Evolutionary conservation across 139 green algal genomes (phyloP).

Genomic region (Volvox reticuliferus): DNA sequence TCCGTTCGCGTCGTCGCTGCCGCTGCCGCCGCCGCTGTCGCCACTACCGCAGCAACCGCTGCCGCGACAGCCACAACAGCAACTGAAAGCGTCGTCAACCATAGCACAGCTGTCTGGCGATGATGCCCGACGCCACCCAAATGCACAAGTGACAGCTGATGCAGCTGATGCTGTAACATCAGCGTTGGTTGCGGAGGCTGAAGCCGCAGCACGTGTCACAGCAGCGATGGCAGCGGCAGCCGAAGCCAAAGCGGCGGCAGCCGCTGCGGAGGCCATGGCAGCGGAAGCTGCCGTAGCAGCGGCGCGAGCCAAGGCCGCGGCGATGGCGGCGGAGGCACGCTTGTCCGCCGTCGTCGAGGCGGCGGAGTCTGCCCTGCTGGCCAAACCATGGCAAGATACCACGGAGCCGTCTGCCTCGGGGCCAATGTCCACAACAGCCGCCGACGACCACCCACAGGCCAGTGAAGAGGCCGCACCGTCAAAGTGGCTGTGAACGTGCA

Average conservation of each 20-base stretch:
- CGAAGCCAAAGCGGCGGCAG: not conserved
- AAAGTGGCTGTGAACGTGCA: not conserved
- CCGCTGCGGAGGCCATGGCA: not conserved
- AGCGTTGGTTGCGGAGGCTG: not conserved
- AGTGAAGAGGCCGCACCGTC: too few relatives aligned
- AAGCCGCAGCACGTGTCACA: not conserved
- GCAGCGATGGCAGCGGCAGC: constrained; percentile 1
- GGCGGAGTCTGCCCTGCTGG: not conserved
- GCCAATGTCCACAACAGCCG: too few relatives aligned
- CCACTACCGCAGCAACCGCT: not conserved
- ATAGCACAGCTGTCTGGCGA: too few relatives aligned
- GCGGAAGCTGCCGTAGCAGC: not conserved
- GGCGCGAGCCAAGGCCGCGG: not conserved
- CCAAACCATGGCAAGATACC: not conserved
- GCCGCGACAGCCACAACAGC: too few relatives aligned
- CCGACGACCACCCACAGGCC: too few relatives aligned
- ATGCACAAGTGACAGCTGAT: too few relatives aligned
- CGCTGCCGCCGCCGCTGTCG: not conserved
- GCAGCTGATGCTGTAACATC: not conserved
- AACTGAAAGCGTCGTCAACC: too few relatives aligned
- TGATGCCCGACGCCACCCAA: too few relatives aligned
- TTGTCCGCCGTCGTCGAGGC: not conserved
- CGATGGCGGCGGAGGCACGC: not conserved
- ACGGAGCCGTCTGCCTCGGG: too few relatives aligned
- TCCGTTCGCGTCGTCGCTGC: not conserved